Evolutionary conservation across 75 land plant species (phyloP).

Genomic region (Pinus tabuliformis): DNA sequence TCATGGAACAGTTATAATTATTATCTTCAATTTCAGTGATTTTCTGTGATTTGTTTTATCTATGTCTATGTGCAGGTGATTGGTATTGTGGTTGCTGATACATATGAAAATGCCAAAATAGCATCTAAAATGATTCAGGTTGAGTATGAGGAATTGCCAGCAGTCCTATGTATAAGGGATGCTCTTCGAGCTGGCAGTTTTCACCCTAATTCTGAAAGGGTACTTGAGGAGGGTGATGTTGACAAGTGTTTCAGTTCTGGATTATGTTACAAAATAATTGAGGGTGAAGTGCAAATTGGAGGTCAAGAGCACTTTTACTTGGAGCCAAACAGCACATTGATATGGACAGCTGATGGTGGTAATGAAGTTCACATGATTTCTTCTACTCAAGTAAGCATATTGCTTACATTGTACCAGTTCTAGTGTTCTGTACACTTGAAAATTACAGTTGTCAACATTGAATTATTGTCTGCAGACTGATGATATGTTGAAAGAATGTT

Average conservation of each 20-base stretch:
- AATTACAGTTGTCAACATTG: neutral
- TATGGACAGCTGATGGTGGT: slow-evolving; percentile 91
- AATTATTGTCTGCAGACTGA: neutral
- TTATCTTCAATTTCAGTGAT: neutral
- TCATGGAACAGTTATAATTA: no score
- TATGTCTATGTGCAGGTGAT: slow-evolving; percentile 54
- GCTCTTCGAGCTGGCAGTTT: slow-evolving; percentile 61
- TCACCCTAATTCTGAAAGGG: slow-evolving; percentile 54
- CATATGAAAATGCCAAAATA: slow-evolving; percentile 82
- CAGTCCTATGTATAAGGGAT: slow-evolving; percentile 74
- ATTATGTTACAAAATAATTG: slow-evolving; percentile 59
- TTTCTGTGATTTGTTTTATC: neutral
- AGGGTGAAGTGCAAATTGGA: slow-evolving; percentile 89
- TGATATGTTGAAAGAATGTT: neutral
- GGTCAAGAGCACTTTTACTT: slow-evolving; percentile 98
- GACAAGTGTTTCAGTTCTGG: slow-evolving; percentile 62
- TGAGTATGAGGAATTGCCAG: slow-evolving; percentile 88
- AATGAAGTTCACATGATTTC: slow-evolving; percentile 95
- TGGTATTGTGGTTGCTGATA: slow-evolving; percentile 98
- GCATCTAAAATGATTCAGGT: slow-evolving; percentile 77
- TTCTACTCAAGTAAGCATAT: slow-evolving; percentile 80
- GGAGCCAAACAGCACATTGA: slow-evolving; percentile 73
- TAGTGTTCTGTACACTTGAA: neutral
- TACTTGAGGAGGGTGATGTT: slow-evolving; percentile 73
- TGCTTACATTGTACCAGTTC: neutral